Evolutionary conservation across 192 early-diverging fungal genomes (phyloP).

Genomic region (Rhizophagus clarus): DNA sequence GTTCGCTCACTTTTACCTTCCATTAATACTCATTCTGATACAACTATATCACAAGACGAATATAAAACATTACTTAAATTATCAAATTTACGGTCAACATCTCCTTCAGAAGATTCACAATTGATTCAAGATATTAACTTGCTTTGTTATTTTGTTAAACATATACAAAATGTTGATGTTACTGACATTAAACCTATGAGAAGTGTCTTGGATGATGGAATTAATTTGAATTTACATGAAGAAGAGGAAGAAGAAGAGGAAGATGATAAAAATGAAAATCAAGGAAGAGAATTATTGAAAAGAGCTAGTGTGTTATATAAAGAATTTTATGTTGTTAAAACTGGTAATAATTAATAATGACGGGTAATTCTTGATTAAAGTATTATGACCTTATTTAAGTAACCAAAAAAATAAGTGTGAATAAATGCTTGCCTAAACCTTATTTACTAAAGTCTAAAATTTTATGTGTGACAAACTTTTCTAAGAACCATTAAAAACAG

Average conservation of each 20-base stretch:
- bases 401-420: too few relatives aligned
- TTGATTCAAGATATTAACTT: constrained; percentile 40
- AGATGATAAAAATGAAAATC: constrained; percentile 24
- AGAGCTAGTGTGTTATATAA: neutral
- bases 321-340: neutral
- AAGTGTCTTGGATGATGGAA: constrained; percentile 33
- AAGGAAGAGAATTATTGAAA: constrained; percentile 23
- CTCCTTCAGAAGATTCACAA: neutral
- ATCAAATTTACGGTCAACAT: constrained; percentile 28
- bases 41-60: constrained; percentile 29
- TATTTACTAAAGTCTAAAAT: too few relatives aligned
- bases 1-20: constrained; percentile 33
- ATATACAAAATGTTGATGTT: constrained; percentile 33
- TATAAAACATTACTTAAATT: constrained; percentile 30
- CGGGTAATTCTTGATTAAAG: neutral
- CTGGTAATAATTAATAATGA: neutral
- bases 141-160: constrained; percentile 36
- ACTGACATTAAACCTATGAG: constrained; percentile 29
- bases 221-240: constrained; percentile 15
- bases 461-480: too few relatives aligned
- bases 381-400: too few relatives aligned
- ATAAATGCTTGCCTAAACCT: too few relatives aligned
- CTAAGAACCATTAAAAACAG: too few relatives aligned
- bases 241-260: constrained; percentile 11
- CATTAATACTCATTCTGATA: neutral